These are phyloP conservation scores for Podospora appendiculata DNA, from an alignment of 495 filamentous ascomycete genomes.

Conservation along the genomic window DNA sequence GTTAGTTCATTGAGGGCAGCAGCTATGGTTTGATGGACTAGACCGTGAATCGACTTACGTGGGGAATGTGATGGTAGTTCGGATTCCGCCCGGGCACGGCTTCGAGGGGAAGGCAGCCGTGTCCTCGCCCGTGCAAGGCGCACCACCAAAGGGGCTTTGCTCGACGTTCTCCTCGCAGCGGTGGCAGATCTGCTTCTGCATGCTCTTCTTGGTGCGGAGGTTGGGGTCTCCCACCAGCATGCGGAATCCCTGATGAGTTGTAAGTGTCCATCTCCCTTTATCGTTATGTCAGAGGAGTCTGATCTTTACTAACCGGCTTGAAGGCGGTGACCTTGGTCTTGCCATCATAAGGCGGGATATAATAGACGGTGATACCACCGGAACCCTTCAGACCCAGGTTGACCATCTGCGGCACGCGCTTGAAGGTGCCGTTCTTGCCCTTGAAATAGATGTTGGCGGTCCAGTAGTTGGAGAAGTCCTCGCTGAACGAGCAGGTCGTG, in stretches of 20 bases:
- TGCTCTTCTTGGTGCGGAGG: slow-evolving; percentile 20
- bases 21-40: too few relatives aligned
- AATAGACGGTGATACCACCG: slow-evolving; percentile 41
- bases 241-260: slow-evolving; percentile 24
- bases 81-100: slow-evolving; percentile 39
- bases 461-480: slow-evolving; percentile 42
- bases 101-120: slow-evolving; percentile 33
- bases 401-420: slow-evolving; percentile 38
- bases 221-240: slow-evolving; percentile 34
- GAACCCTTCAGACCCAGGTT: slow-evolving; percentile 34
- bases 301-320: slow-evolving; percentile 25
- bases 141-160: slow-evolving; percentile 42
- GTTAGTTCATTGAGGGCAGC: too few relatives aligned
- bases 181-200: slow-evolving; percentile 39
- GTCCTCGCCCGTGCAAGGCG: slow-evolving; percentile 43
- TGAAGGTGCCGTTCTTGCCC: slow-evolving; percentile 38
- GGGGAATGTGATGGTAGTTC: slow-evolving; percentile 42
- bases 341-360: slow-evolving; percentile 40
- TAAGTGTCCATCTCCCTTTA: background rate
- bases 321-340: slow-evolving; percentile 40
- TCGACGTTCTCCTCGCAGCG: slow-evolving; percentile 39
- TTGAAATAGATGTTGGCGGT: slow-evolving; percentile 36
- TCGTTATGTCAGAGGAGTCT: background rate
- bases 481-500: slow-evolving; percentile 32
- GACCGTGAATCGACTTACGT: slow-evolving; percentile 16